phyloP scores from a whole-genome alignment of 2,329 filamentous ascomycete species.

The Trichophyton benhamiae region DNA sequence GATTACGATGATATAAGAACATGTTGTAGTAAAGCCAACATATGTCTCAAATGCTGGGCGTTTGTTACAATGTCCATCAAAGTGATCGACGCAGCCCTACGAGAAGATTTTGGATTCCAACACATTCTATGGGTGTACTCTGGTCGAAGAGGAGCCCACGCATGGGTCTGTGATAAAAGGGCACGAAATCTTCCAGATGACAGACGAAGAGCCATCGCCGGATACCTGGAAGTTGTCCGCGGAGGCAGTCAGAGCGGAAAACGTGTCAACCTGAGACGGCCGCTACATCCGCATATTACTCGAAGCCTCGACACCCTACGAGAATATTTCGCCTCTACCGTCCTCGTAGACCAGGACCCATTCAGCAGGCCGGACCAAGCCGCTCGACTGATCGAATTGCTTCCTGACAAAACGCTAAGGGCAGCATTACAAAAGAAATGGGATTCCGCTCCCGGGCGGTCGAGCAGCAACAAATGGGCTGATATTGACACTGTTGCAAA shows the following conservation, averaged over 20 bases:
- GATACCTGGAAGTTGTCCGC: constrained; percentile 80
- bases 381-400: constrained; percentile 66
- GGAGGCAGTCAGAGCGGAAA: constrained; percentile 79
- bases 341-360: constrained; percentile 75
- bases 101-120: constrained; percentile 91
- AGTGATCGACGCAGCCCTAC: constrained; percentile 71
- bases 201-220: constrained; percentile 70
- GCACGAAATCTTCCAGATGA: constrained; percentile 76
- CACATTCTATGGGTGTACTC: constrained; percentile 99
- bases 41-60: constrained; percentile 87
- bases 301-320: constrained; percentile 79
- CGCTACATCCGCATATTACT: constrained; percentile 76
- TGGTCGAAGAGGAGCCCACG: constrained; percentile 88
- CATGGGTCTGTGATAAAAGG: constrained; percentile 90
- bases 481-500: constrained; percentile 84
- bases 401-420: constrained; percentile 68
- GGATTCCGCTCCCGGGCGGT: constrained; percentile 66
- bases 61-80: constrained; percentile 98
- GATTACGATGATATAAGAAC: constrained; percentile 96
- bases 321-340: constrained; percentile 68
- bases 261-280: constrained; percentile 70
- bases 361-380: constrained; percentile 60
- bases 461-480: constrained; percentile 75
- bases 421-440: constrained; percentile 79
- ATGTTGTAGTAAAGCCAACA: constrained; percentile 86